These are phyloP conservation scores for Candida tallmaniae DNA, from an alignment of 805 yeast species.

Conservation along the genomic window DNA sequence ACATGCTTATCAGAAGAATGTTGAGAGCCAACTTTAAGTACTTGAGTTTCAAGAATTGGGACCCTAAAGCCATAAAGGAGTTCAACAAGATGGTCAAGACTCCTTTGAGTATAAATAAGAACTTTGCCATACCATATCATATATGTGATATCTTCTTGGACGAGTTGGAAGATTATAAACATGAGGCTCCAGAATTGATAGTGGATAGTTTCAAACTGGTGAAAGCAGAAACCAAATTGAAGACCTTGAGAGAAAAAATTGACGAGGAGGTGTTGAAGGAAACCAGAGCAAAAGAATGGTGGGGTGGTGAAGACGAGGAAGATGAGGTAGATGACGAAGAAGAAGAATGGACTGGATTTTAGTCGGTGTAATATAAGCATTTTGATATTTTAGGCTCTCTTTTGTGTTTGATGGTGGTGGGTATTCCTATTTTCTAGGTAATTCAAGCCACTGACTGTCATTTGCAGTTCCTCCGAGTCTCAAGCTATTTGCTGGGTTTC, in stretches of 20 bases:
- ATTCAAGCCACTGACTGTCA: no score
- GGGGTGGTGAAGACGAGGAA: constrained; percentile 32
- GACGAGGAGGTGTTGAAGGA: constrained; percentile 65
- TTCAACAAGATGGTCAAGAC: constrained; percentile 43
- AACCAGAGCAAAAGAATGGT: constrained; percentile 62
- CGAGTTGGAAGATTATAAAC: constrained; percentile 67
- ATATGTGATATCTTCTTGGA: constrained; percentile 78
- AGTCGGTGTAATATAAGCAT: constrained; percentile 4
- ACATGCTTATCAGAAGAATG: constrained; percentile 74
- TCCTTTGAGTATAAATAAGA: constrained; percentile 55
- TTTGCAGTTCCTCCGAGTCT: no score
- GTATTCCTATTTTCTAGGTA: no score
- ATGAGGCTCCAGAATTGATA: constrained; percentile 45
- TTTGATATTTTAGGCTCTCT: no score
- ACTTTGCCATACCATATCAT: constrained; percentile 77
- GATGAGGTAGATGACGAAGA: constrained; percentile 19
- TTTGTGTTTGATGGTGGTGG: no score
- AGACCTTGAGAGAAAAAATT: constrained; percentile 62
- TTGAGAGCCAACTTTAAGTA: constrained; percentile 60
- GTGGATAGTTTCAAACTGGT: constrained; percentile 54
- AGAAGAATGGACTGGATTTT: constrained; percentile 34
- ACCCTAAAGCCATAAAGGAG: constrained; percentile 36
- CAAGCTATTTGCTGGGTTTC: no score
- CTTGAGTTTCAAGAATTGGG: constrained; percentile 54
- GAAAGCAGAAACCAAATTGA: constrained; percentile 45